These are phyloP conservation scores for Pichia terricola DNA, from an alignment of 1,139 yeast genomes.

Conservation along the genomic window DNA sequence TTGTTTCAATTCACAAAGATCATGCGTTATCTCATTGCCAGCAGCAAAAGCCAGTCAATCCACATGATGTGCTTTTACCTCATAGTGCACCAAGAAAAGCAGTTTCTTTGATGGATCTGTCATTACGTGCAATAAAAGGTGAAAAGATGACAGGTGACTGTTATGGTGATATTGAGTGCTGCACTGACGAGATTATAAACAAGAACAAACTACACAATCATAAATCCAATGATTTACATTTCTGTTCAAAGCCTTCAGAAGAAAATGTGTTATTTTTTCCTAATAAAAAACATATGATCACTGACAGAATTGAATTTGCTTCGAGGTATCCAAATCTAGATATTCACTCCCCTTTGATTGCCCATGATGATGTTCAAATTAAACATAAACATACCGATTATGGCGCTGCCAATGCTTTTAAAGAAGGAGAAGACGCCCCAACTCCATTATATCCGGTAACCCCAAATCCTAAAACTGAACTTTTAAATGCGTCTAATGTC, in stretches of 20 bases:
- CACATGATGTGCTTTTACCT: too few species aligned
- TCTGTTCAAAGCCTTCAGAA: constrained; percentile 24
- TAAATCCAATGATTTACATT: constrained; percentile 18
- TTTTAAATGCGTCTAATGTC: not conserved
- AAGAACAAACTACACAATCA: constrained; percentile 10
- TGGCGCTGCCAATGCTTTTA: not conserved
- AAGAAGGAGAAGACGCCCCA: not conserved
- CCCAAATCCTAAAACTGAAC: not conserved
- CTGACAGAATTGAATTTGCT: constrained; percentile 18
- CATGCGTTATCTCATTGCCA: too few species aligned
- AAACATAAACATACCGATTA: not conserved
- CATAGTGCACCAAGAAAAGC: constrained; percentile 5
- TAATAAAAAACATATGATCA: constrained; percentile 17
- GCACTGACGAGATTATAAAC: constrained; percentile 16
- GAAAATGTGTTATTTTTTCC: constrained; percentile 25
- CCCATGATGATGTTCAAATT: not conserved
- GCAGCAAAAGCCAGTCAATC: too few species aligned
- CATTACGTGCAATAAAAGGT: constrained; percentile 22
- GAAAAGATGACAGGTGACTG: constrained; percentile 23
- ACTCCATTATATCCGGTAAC: not conserved
- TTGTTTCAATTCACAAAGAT: not conserved
- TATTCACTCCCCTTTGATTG: constrained; percentile 22
- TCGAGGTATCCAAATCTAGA: constrained; percentile 22
- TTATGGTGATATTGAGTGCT: constrained; percentile 22
- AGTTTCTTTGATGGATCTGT: constrained; percentile 24